A percentile compares a stretch with the other conserved stretches of the same genome.
These are phyloP conservation scores for Tubosaeta brunneosetosa DNA, from an alignment of 768 basidiomycete genomes.

Conservation along the genomic window DNA sequence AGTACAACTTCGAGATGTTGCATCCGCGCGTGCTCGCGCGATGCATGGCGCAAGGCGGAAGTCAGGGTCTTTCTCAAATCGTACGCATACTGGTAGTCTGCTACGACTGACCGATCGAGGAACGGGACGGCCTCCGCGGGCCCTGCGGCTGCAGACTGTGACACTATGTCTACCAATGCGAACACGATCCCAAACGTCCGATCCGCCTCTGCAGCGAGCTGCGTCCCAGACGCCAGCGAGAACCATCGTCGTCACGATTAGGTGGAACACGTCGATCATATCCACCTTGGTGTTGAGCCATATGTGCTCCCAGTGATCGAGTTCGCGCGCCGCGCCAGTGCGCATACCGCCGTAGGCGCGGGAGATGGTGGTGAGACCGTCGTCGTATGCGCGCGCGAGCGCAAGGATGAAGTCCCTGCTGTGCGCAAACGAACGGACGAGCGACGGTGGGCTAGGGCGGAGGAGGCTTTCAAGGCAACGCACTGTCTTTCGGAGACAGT, in stretches of 20 bases:
- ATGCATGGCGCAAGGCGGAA: conserved; percentile 38
- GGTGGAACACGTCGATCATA: conserved; percentile 65
- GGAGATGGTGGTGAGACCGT: conserved; percentile 51
- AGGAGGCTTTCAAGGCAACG: conserved; percentile 55
- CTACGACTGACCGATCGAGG: conserved; percentile 60
- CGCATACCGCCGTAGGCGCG: conserved; percentile 57
- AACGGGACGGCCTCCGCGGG: conserved; percentile 43
- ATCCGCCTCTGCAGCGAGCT: conserved; percentile 47
- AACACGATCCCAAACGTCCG: conserved; percentile 55
- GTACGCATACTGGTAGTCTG: conserved; percentile 70
- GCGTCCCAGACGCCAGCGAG: conserved; percentile 37
- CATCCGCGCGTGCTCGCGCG: conserved; percentile 54
- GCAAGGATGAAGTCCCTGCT: conserved; percentile 50
- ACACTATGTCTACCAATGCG: conserved; percentile 46
- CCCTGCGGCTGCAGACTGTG: conserved; percentile 15
- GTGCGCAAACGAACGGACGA: conserved; percentile 50
- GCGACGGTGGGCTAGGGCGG: conserved; percentile 42
- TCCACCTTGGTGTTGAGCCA: conserved; percentile 73
- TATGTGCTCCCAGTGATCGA: conserved; percentile 65
- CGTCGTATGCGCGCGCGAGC: conserved; percentile 57
- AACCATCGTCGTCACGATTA: conserved; percentile 52
- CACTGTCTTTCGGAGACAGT: conserved; percentile 59
- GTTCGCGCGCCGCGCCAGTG: conserved; percentile 20
- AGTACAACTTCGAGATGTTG: conserved; percentile 54
- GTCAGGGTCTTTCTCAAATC: conserved; percentile 50